Base-by-base conservation (phyloP, 768 basidiomycete genomes). In the Psilocybe subaeruginosa region DNA sequence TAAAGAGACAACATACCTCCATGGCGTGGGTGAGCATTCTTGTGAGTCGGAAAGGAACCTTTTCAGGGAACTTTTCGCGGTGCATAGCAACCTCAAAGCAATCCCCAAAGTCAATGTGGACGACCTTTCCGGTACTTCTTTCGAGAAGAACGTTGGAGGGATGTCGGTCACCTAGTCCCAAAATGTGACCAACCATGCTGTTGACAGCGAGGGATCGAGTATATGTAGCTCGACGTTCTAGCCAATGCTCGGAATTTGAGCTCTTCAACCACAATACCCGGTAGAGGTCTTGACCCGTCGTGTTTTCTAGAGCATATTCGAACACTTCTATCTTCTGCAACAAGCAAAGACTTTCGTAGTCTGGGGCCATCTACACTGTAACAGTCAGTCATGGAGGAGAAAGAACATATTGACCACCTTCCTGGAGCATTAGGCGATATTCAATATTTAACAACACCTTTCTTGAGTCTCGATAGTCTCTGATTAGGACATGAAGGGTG, bases 301-400 rank as follows among this genome's bases (percentile, higher is more conserved):
- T 99, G 69, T 99, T 98, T 74, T 99, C 96, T 47, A 99, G 81
- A 5, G 97, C 96, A 68, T 99, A 98, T 74, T 99, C 95, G 76
- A 99, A 99, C 3, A 99, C 97, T 72, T 99, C 97, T 43, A 99
- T 93, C 79, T 99, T 99, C 73, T 99, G 97, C 53, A 99, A 83
- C 4, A 98, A 80, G 31, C 91, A 94, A 31, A 99, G 79, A 68
- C 90, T 93, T 74, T 99, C 97, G 74, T 99, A 99, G 71, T 99
- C 97, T 8, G 97, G 97, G 8, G 97, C 97, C 97, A 98, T 99
- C 95, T 98, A 66, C 27, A 9, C n/a, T 14, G 27, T 50, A 27
- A 29, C 30, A 39, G 55, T 33, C 6, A 48, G 12, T 46, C 19
- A 35, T 16, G 30, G 55, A 47, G 7, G 43, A 46, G 19, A 52